Base-by-base conservation (phyloP, 495 filamentous ascomycete species). In the Thozetella sp. region DNA sequence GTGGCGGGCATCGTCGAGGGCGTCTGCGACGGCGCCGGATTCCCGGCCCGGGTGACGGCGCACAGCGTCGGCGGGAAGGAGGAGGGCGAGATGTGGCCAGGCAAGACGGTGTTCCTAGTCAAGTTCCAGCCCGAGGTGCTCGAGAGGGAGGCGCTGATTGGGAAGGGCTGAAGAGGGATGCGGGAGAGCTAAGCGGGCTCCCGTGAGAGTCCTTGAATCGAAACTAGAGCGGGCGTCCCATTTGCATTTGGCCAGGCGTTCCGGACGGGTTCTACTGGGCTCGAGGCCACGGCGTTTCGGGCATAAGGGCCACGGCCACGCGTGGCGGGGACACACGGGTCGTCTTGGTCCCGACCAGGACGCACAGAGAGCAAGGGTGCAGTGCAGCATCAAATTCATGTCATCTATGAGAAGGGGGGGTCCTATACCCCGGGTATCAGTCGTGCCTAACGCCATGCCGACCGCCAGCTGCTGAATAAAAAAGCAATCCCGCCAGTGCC, bases 1-100 rank as follows among this genome's bases (percentile, higher is more conserved):
- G 93, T 97, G 3, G 95, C 96, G 1, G 95, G 95, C 1, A 90
- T 99, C 56, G 88, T 99, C 56, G 95, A 99, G 82, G 95, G 96
- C 4, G 88, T 96, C 0, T 95, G 93, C 71, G 95, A 97, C 75
- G 93, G 92, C 6, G 90, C 91, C 55, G 92, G 89, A 10, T 96
- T 97, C 72, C 87, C 89, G 57, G 91, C 92, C 2, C 87, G 89
- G 60, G 96, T 98, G 23, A 94, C 91, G 58, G 95, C 96, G 63
- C 96, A 98, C 78, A 93, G 87, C 68, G 88, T 90, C 2, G 83
- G 80, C 1, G 88, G 89, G 57, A 86, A 88, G 63, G 88, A 90
- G 64, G 82, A 82, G 54, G 92, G 92, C 56, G 84, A 88, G 67
- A 88, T 97, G 88, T 97, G 92, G 91, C 95, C 95, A 0, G 89